These are phyloP conservation scores for Davidsoniella neocaledoniae DNA, from an alignment of 2,329 filamentous ascomycete species.

Conservation along the genomic window DNA sequence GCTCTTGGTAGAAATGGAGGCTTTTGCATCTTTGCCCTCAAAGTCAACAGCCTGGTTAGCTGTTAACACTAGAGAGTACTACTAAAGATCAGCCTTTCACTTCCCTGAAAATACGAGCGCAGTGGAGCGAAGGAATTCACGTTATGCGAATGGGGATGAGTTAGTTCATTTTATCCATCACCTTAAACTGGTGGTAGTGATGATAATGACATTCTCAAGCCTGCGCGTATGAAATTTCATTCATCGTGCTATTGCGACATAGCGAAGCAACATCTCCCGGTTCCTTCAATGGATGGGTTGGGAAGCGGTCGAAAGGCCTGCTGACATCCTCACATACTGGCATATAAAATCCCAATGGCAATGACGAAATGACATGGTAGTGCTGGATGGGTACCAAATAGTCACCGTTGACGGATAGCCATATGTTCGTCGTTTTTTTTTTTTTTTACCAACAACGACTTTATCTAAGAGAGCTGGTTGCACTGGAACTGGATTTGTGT, in stretches of 20 bases:
- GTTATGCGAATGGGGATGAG: not conserved
- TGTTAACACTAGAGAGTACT: no score
- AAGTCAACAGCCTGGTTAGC: no score
- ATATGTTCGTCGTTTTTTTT: not conserved
- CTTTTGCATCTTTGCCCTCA: no score
- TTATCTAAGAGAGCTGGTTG: constrained; percentile 5
- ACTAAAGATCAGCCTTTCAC: no score
- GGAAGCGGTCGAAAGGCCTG: no score
- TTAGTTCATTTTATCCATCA: not conserved
- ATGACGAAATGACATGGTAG: not conserved
- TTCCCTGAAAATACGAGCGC: not conserved
- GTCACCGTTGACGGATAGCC: not conserved
- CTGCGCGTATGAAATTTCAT: no score
- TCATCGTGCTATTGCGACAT: no score
- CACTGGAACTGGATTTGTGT: not conserved
- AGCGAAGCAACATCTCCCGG: not conserved
- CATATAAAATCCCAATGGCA: no score
- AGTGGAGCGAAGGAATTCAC: not conserved
- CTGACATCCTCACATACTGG: no score
- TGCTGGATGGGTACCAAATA: constrained; percentile 4
- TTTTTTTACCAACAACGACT: not conserved
- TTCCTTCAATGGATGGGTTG: not conserved
- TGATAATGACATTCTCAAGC: not conserved
- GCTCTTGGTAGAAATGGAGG: no score
- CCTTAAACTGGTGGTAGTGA: not conserved